Percentiles rank a stretch among this genome's conserved stretches.
These are phyloP conservation scores for Onygenales sp. DNA, from an alignment of 2,329 filamentous ascomycete species.

Conservation along the genomic window DNA sequence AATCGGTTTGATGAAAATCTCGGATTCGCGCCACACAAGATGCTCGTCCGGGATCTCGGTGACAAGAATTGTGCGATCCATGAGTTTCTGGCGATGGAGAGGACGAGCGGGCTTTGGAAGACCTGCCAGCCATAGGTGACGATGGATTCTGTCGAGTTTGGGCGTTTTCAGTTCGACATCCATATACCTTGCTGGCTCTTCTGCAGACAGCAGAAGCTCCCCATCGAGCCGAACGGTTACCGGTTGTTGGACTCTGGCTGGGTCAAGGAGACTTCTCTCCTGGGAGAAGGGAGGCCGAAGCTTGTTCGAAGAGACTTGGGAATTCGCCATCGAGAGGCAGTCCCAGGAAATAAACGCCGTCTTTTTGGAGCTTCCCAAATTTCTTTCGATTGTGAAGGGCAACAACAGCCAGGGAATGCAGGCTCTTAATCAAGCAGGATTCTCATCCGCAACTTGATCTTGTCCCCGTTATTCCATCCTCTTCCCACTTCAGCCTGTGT, in stretches of 20 bases:
- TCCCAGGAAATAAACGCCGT: not conserved
- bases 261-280: not conserved
- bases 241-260: not conserved
- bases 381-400: no score
- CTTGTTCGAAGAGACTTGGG: not conserved
- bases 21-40: slow-evolving; percentile 14
- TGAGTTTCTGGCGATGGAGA: slow-evolving; percentile 16
- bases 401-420: no score
- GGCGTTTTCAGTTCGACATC: not conserved
- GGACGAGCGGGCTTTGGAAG: slow-evolving; percentile 14
- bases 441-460: no score
- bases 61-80: slow-evolving; percentile 14
- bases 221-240: not conserved
- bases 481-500: no score
- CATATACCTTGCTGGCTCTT: not conserved
- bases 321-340: not conserved
- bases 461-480: no score
- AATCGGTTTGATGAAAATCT: slow-evolving; percentile 20
- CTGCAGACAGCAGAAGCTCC: not conserved
- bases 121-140: slow-evolving; percentile 19
- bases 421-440: no score
- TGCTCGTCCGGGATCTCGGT: slow-evolving; percentile 20
- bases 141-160: slow-evolving; percentile 16
- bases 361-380: not conserved
- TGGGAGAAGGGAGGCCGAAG: not conserved